Base-by-base conservation (phyloP, 225 moss, liverwort and hornwort species). In the Rhytidiadelphus loreus region DNA sequence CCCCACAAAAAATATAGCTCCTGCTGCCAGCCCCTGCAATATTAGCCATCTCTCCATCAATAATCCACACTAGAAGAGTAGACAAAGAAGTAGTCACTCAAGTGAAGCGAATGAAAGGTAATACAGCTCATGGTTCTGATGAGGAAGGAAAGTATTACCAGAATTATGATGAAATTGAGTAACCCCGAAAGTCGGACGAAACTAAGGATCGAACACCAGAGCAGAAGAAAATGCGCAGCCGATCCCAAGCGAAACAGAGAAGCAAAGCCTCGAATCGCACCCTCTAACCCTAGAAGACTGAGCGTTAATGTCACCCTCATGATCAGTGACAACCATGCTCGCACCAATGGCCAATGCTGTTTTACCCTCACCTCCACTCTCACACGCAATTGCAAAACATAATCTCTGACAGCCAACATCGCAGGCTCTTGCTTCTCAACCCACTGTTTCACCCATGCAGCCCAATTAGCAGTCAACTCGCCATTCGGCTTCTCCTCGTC, bases 121-220 rank as follows among this genome's bases (percentile, higher is more conserved):
- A 89, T 66, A 66, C 26, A 83, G 52, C 71, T 39, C 58, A 87
- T 35, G 59, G 41, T 56, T 53, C 61, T 79, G 68, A 55, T 62
- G 30, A 74, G 55, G 33, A 77, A 77, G 66, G 88, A 88, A 84
- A 83, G 59, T 56, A 88, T 93, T 95, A 98, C 98, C 92, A 96
- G 88, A 83, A 77, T 83, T 85, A 97, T 85, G 87, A 90, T 64
- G 65, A 95, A 90, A 92, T 95, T 98, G 87, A 94, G 84, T 59
- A 97, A 87, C 69, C 98, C 98, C 60, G 97, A 94, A 64, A 98
- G 87, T 77, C 92, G 91, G 78, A 94, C 89, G 87, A 98, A 96
- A 90, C 91, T 96, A 78, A 97, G 89, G 83, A 94, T 92, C 46
- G 96, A 91, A 89, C 97, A 97, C 98, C 98, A 98, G 90, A 97